Evolutionary conservation across 176 grass and related monocot genomes (phyloP), one percentile per base, ranked within the genome.

Genomic region (Bonia amplexicaulis): DNA sequence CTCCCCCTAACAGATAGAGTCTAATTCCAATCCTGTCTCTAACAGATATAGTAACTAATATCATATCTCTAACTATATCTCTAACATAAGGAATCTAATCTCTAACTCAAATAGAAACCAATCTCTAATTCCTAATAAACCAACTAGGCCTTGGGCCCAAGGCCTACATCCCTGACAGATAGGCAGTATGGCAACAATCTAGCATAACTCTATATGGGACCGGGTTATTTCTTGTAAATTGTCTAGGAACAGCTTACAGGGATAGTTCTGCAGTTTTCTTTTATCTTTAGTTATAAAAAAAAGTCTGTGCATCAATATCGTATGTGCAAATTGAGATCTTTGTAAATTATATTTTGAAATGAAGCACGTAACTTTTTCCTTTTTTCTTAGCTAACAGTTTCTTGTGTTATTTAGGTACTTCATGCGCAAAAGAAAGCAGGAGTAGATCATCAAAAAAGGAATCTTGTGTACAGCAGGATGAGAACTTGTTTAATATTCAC

Each of bases 401-500:
- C 61, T 83, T 73, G 31, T 88, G 66, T 49, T 44, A 52, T 76
- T 73, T 69, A 78, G 81, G 82, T 85, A 74, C 74, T 91, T 73
- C 84, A 76, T 76, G 59, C 26, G 60, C 69, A 84, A 73, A 88
- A 80, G 53, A 86, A 53, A 54, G 44, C n/a, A 69, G 66, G 13
- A 61, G 67, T 68, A 71, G 45, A 66, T 14, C 42, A 60, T 58
- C 54, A 66, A 82, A 80, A 58, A 84, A 76, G 46, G 49, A 33
- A 46, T 51, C 29, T 52, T 3, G 12, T n/a, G 80, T 17, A 60
- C 52, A 27, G 7, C 23, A 20, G 39, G 37, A 69, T 88, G 76
- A 60, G 2, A 81, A 86, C 45, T 44, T 71, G 42, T 82, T 44
- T 40, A 57, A 92, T 81, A 26, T 92, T 91, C 91, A 99, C 42